Base-by-base conservation (phyloP, 345 rosid species). In the Cardamine occulta region DNA sequence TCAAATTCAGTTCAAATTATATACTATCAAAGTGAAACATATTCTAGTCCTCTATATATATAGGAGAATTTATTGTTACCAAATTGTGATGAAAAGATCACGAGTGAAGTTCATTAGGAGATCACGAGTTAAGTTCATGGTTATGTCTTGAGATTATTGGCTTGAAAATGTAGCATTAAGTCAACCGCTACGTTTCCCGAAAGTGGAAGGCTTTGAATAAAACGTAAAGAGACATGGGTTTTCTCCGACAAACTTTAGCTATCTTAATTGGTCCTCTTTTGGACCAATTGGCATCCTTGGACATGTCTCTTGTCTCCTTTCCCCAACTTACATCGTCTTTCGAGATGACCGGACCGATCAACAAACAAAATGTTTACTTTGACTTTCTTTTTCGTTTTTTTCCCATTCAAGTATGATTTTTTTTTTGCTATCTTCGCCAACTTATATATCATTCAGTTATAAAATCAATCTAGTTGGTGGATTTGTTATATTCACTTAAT, bases 161-260 rank as follows among this genome's bases (percentile, higher is more conserved):
- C 57, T 31, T 64, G 37, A 64, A 73, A 53, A 18, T 64, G 47
- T 19, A 64, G 37, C 37, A 21, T 42, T 9, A 65, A 57, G 73
- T 66, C 66, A 66, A 66, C 52, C 48, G 31, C 66, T 66, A 74
- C 66, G 49, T 44, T 74, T 61, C 61, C 70, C 51, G 42, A 74
- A 24, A 55, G 34, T 45, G 34, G 7, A 9, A 58, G 23, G 40
- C 23, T 57, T 63, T n/a, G 53, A 24, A 60, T 60, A 5, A 5
- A 49, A 37, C 2, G 55, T 19, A 55, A 55, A 55, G 65, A 64
- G 57, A 52, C 51, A 56, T 34, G 11, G 3, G 4, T 34, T 64
- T 64, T 45, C 71, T 65, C 72, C 66, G 66, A 74, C 73, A 74
- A 47, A 57, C 53, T 35, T 66, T 8, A 74, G 44, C 66, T 48